Evolutionary conservation across 441 rosid species (phyloP), one percentile per base, ranked within the genome.

Genomic region (Mallotus japonicus): DNA sequence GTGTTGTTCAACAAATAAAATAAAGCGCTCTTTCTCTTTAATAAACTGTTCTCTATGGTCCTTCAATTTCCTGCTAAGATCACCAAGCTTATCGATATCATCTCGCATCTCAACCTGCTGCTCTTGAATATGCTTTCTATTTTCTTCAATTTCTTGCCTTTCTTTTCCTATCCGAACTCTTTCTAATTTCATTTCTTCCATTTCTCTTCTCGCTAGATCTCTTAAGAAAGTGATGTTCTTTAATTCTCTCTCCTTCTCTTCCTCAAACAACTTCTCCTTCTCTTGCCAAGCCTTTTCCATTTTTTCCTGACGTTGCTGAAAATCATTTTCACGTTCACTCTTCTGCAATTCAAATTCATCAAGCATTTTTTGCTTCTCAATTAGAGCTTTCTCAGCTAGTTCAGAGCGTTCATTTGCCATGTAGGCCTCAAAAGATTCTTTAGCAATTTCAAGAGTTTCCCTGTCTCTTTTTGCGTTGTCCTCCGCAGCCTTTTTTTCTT

Each of bases 81-180:
- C 80, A 56, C 87, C 86, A 76, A 95, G 99, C 80, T 85, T 90
- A 75, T 89, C 92, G 76, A 93, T 89, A 82, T 95, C 99, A 75
- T 83, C 86, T 49, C 87, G 87, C 72, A 90, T 91, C 78, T 88
- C 99, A 79, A 85, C 83, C 66, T 90, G 97, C 49, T 93, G 92
- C 81, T 80, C 90, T 82, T 90, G 88, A 59, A 95, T 87, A 85
- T 88, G 88, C 64, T 64, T 90, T 79, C 86, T 90, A 69, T 91
- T 88, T 59, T 84, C 87, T 67, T 81, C 83, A 76, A 90, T 79
- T 73, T 86, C 95, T 73, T 82, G 82, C 82, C 85, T 90, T 74
- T 90, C 98, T 76, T 83, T 90, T 66, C 82, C 89, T 73, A 87
- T 72, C 74, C 84, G 78, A 17, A 62, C 69, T 73, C 97, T 85